phyloP scores from a whole-genome alignment of 805 yeast genomes.

The Saccharomycopsis sp. region DNA sequence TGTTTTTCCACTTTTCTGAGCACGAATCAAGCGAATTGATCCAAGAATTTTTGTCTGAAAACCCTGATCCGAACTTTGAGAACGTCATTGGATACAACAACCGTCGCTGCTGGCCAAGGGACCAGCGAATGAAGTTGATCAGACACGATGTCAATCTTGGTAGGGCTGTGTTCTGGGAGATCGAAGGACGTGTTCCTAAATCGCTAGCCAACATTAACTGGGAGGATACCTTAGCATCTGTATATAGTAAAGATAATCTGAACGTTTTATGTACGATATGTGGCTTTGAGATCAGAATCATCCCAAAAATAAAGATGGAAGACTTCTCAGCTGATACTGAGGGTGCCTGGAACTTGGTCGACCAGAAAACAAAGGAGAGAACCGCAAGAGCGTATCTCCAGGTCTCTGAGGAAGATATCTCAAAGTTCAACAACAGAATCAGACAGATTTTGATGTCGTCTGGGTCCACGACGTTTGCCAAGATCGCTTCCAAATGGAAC shows the following conservation, averaged over 20 bases:
- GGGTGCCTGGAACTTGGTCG: slow-evolving; percentile 85
- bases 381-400: slow-evolving; percentile 84
- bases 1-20: slow-evolving; percentile 67
- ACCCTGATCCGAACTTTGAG: slow-evolving; percentile 91
- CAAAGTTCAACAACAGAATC: slow-evolving; percentile 72
- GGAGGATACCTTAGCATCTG: slow-evolving; percentile 75
- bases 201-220: slow-evolving; percentile 69
- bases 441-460: slow-evolving; percentile 91
- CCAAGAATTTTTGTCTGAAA: slow-evolving; percentile 69
- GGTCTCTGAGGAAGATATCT: slow-evolving; percentile 76
- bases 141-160: slow-evolving; percentile 90
- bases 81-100: slow-evolving; percentile 81
- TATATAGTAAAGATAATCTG: slow-evolving; percentile 86
- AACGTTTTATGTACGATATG: slow-evolving; percentile 84
- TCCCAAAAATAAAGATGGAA: slow-evolving; percentile 61
- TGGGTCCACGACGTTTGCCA: slow-evolving; percentile 92
- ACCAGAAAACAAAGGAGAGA: slow-evolving; percentile 68
- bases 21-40: slow-evolving; percentile 71
- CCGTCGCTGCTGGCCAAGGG: slow-evolving; percentile 92
- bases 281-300: slow-evolving; percentile 88
- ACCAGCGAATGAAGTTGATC: slow-evolving; percentile 83
- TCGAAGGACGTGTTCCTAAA: slow-evolving; percentile 69
- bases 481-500: slow-evolving; percentile 93
- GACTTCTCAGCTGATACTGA: slow-evolving; percentile 56
- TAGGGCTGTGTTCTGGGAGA: slow-evolving; percentile 87